These are phyloP conservation scores for Fragaria vesca DNA, from an alignment of 306 rosid genomes.

Conservation along the genomic window DNA sequence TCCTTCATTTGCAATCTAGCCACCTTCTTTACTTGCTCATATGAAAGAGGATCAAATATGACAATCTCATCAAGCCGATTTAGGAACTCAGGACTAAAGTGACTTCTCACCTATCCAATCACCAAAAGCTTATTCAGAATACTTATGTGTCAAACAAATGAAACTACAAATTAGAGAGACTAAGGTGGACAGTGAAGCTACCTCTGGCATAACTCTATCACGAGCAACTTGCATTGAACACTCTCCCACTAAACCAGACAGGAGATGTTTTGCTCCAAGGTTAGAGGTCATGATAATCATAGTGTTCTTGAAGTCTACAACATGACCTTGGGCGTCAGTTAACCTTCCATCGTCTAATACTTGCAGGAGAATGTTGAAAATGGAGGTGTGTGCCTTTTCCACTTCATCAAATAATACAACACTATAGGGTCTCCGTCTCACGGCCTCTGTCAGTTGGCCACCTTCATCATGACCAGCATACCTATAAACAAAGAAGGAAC, in stretches of 20 bases:
- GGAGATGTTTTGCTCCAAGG: conserved; percentile 84
- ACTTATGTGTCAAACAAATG: background rate
- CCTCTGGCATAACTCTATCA: conserved; percentile 72
- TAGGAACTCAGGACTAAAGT: conserved; percentile 80
- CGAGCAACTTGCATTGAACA: conserved; percentile 75
- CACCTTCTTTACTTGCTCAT: conserved; percentile 74
- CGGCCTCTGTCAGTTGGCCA: conserved; percentile 89
- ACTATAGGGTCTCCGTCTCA: conserved; percentile 84
- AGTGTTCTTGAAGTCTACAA: conserved; percentile 79
- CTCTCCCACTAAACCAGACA: conserved; percentile 66
- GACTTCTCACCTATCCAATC: conserved; percentile 52
- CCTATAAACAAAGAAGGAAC: conserved; percentile 33
- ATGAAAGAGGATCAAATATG: conserved; percentile 82
- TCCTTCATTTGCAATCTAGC: conserved; percentile 92
- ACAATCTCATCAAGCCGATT: conserved; percentile 78
- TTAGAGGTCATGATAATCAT: conserved; percentile 91
- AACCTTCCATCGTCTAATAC: conserved; percentile 87
- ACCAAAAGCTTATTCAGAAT: background rate
- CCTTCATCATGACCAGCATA: conserved; percentile 90
- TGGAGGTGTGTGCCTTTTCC: conserved; percentile 80
- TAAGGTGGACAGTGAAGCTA: conserved; percentile 5
- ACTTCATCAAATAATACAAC: conserved; percentile 89
- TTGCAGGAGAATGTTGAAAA: conserved; percentile 82
- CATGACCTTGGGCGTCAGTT: conserved; percentile 88
- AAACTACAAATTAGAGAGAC: background rate